These are phyloP conservation scores for Ceratocystiopsis sp. DNA, from an alignment of 2,329 filamentous ascomycete genomes.

Conservation along the genomic window DNA sequence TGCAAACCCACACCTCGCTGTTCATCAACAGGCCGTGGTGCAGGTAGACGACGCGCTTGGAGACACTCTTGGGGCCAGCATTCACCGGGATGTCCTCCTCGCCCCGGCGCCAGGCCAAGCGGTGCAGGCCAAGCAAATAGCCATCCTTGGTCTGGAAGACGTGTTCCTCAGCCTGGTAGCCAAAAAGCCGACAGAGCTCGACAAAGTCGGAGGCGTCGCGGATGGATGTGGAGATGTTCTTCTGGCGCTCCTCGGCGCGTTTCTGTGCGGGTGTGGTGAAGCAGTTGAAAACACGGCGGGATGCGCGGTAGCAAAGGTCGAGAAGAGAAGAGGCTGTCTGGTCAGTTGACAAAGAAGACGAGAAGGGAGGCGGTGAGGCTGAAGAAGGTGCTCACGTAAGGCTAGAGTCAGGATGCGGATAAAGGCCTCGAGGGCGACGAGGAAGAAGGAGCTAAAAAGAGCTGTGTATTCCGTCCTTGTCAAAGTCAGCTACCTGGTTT, in stretches of 20 bases:
- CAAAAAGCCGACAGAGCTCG: slow-evolving; percentile 80
- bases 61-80: slow-evolving; percentile 44
- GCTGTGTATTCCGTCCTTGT: slow-evolving; percentile 70
- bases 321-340: slow-evolving; percentile 58
- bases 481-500: no score
- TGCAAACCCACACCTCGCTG: slow-evolving; percentile 92
- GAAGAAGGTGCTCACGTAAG: slow-evolving; percentile 39
- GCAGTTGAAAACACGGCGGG: slow-evolving; percentile 65
- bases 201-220: slow-evolving; percentile 82
- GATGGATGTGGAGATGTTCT: slow-evolving; percentile 60
- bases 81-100: slow-evolving; percentile 72
- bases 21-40: slow-evolving; percentile 98
- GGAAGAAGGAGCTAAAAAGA: slow-evolving; percentile 63
- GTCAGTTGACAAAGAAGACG: not conserved
- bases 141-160: slow-evolving; percentile 89
- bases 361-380: not conserved
- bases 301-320: slow-evolving; percentile 64
- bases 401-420: slow-evolving; percentile 77
- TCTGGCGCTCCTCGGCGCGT: slow-evolving; percentile 49
- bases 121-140: slow-evolving; percentile 78
- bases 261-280: slow-evolving; percentile 55
- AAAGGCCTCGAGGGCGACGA: slow-evolving; percentile 67
- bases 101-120: slow-evolving; percentile 65
- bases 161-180: slow-evolving; percentile 91
- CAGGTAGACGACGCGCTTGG: slow-evolving; percentile 80